Evolutionary conservation across 2,329 filamentous ascomycete species (phyloP).

Genomic region (Lachnellula willkommii): DNA sequence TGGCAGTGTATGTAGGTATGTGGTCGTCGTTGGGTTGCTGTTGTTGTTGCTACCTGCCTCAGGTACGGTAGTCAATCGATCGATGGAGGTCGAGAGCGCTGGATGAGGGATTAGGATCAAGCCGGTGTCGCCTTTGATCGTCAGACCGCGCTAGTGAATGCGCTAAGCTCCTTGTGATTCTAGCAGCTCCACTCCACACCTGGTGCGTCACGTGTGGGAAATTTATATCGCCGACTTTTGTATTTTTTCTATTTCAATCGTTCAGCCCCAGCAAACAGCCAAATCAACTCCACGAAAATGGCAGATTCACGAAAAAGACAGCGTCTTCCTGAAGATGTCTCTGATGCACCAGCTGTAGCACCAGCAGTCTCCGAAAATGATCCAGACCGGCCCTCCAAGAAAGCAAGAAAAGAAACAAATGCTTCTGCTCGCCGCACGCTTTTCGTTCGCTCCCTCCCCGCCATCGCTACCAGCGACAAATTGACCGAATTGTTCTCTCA

Average conservation of each 20-base stretch:
- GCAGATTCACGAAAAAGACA: slow-evolving; percentile 25
- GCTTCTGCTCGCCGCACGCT: slow-evolving; percentile 56
- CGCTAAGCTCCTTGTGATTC: not conserved
- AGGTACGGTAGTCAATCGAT: not conserved
- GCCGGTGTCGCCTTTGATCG: not conserved
- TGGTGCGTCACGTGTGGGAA: not conserved
- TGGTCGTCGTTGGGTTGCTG: not conserved
- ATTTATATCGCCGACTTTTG: not conserved
- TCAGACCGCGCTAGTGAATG: not conserved
- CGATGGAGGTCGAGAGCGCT: not conserved
- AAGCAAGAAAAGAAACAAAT: slow-evolving; percentile 52
- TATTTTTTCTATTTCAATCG: not conserved
- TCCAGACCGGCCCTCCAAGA: slow-evolving; percentile 43
- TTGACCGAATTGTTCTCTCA: slow-evolving; percentile 89
- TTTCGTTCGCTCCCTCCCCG: slow-evolving; percentile 83
- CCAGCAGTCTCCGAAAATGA: slow-evolving; percentile 12
- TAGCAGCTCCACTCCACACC: not conserved
- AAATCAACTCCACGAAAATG: slow-evolving; percentile 9
- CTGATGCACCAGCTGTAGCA: slow-evolving; percentile 9
- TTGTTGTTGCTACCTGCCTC: not conserved
- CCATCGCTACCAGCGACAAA: slow-evolving; percentile 70
- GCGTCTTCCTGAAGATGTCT: slow-evolving; percentile 20
- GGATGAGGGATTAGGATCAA: not conserved
- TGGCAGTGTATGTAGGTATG: not conserved
- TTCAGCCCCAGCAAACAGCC: not conserved